A percentile compares a stretch with the other conserved stretches of the same genome.
Evolutionary conservation across 305 asterid species (phyloP).

Genomic region (Petunia hybrid): DNA sequence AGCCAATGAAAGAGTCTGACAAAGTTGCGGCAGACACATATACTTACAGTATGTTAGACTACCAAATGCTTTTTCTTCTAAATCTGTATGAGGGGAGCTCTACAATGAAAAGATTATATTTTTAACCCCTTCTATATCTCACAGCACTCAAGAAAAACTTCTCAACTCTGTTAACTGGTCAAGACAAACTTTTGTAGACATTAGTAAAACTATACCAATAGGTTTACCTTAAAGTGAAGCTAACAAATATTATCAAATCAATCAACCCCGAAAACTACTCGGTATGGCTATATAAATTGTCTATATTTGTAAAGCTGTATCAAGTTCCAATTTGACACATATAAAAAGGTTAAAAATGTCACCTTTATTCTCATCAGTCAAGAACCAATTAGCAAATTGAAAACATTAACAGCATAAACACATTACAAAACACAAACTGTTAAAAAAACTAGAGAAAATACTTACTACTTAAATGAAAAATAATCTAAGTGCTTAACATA

Average conservation of each 20-base stretch:
- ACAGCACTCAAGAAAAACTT: not conserved
- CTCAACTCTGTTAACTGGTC: not conserved
- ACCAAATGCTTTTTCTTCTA: not conserved
- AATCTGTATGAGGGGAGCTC: not conserved
- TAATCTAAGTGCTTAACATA: not conserved
- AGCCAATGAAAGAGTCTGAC: not conserved
- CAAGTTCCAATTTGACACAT: not conserved
- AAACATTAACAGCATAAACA: not conserved
- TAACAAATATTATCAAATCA: not conserved
- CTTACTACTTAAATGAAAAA: not conserved
- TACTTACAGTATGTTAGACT: not conserved
- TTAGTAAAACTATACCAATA: not conserved
- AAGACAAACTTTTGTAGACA: not conserved
- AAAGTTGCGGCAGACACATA: not conserved
- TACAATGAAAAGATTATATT: not conserved
- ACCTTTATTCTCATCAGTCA: not conserved
- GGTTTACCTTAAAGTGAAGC: not conserved
- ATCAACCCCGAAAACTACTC: not conserved
- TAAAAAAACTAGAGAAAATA: constrained; percentile 1
- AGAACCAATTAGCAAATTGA: not conserved
- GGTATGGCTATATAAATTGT: not conserved
- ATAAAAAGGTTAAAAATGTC: not conserved
- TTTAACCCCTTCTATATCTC: not conserved
- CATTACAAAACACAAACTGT: not conserved
- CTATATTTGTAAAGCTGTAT: not conserved